These are phyloP conservation scores for Parathielavia appendiculata DNA, from an alignment of 495 filamentous ascomycete species.

Conservation along the genomic window DNA sequence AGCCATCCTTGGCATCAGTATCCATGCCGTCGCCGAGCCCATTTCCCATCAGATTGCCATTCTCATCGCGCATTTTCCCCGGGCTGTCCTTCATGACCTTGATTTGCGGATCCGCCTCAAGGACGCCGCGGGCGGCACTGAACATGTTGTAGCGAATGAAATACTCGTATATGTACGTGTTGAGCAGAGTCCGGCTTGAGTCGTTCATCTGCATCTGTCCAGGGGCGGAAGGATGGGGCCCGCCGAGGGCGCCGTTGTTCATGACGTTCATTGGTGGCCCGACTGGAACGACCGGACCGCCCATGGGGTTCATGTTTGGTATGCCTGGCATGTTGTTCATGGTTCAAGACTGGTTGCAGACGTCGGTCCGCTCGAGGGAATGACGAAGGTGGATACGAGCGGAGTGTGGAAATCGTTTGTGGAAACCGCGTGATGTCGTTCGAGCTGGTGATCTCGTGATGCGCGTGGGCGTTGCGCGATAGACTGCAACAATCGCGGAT, in stretches of 20 bases:
- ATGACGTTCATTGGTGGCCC: slow-evolving; percentile 63
- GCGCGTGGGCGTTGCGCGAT: background rate
- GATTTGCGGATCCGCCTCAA: slow-evolving; percentile 56
- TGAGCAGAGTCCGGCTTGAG: slow-evolving; percentile 52
- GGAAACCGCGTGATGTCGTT: background rate
- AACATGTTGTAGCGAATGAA: slow-evolving; percentile 77
- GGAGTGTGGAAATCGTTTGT: background rate
- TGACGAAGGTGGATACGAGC: background rate
- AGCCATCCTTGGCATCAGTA: slow-evolving; percentile 69
- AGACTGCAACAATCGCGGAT: background rate
- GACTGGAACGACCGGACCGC: slow-evolving; percentile 58
- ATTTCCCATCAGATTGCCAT: slow-evolving; percentile 56
- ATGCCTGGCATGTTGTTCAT: slow-evolving; percentile 62
- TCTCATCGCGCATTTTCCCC: slow-evolving; percentile 58
- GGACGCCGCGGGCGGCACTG: slow-evolving; percentile 69
- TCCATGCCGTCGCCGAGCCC: slow-evolving; percentile 80
- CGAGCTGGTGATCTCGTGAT: background rate
- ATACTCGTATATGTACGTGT: slow-evolving; percentile 98
- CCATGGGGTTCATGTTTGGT: slow-evolving; percentile 56
- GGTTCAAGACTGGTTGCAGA: slow-evolving; percentile 28
- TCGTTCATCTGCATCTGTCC: slow-evolving; percentile 28
- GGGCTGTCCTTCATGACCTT: slow-evolving; percentile 53
- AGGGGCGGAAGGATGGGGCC: slow-evolving; percentile 32
- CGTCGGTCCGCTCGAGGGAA: slow-evolving; percentile 23
- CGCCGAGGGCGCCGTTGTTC: slow-evolving; percentile 53